Conservation (phyloP, 2,329 filamentous ascomycete genomes). For the Ceratocystiopsis brevicomis region DNA sequence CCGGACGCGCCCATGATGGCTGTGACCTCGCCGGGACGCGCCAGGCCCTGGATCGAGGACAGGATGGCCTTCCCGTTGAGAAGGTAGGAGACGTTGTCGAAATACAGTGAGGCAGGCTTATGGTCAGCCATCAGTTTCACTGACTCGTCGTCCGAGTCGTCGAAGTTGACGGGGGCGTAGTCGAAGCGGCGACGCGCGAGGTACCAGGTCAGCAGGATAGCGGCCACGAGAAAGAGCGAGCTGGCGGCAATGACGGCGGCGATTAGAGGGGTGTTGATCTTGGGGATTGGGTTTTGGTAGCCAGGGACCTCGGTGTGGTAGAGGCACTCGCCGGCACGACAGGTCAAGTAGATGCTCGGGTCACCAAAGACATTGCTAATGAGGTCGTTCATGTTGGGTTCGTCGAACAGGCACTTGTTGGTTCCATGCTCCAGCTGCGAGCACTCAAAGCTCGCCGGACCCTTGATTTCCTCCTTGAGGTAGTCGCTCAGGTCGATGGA, state of each 20-base stretch:
- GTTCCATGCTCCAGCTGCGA: constrained; percentile 41
- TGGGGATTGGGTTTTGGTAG: constrained; percentile 72
- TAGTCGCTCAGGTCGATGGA: constrained; percentile 89
- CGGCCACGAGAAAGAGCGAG: constrained; percentile 64
- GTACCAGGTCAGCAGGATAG: constrained; percentile 74
- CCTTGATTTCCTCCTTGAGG: constrained; percentile 61
- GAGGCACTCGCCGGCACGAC: constrained; percentile 76
- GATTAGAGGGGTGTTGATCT: constrained; percentile 92
- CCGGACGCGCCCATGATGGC: constrained; percentile 98
- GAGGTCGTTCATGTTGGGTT: constrained; percentile 80
- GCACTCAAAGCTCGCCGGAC: constrained; percentile 71
- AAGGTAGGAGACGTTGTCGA: constrained; percentile 70
- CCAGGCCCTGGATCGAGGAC: constrained; percentile 59
- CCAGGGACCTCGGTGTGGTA: constrained; percentile 86
- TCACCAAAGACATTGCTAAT: constrained; percentile 85
- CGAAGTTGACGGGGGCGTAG: constrained; percentile 60
- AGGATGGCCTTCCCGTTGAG: constrained; percentile 82
- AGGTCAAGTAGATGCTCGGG: constrained; percentile 66
- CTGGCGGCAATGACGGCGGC: constrained; percentile 78
- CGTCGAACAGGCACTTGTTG: constrained; percentile 63
- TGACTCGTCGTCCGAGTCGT: constrained; percentile 77
- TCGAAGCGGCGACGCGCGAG: constrained; percentile 53
- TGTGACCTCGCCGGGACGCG: constrained; percentile 86
- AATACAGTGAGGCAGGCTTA: constrained; percentile 74
- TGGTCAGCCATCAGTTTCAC: constrained; percentile 79